Base-by-base conservation (phyloP, 352 stramenopile species). In the Phytophthora boehmeriae region DNA sequence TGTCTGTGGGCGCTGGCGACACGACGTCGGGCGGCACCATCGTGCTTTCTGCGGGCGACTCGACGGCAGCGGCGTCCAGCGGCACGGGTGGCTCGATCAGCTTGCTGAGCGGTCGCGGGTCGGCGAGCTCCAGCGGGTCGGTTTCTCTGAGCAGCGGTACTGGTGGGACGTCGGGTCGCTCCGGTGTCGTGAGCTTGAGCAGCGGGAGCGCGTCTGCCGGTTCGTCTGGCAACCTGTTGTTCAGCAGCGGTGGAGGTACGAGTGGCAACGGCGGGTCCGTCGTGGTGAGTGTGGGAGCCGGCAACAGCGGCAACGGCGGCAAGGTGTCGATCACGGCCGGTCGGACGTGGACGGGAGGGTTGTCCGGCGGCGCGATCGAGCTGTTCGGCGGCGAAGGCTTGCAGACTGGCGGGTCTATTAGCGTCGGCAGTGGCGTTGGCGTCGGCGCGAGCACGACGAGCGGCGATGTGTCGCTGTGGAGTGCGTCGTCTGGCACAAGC, bases 231-330 rank as follows among this genome's bases (percentile, higher is more conserved):
- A 48, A 39, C 35, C 13, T 63, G 13, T 16, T 52, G 44, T 20
- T 63, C 23, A 22, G 30, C 42, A 63, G 19, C 25, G 55, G 55
- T 35, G 44, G 17, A 19, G 55, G 55, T 20, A 63, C 55, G 13
- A 34, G 49, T 20, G 49, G 49, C 34, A 56, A 46, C 49, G 49
- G 49, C 32, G 49, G 49, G 34, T 49, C 53, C 20, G 53, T 61
- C 27, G 30, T 74, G 19, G 51, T 78, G n/a, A 64, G 56, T 13
- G 66, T 83, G 17, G 49, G 35, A 23, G 68, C 58, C 23, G 74
- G 73, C 25, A 60, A 46, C 23, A 16, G 20, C 9, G 67, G 67
- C 20, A 71, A 17, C 5, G 61, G 45, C 14, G 13, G 19, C 35
- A 16, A 35, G 46, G 41, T 66, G 42, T 66, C 49, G 16, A 8